A percentile compares a stretch with the other conserved stretches of the same genome.
phyloP scores from a whole-genome alignment of 2,329 filamentous ascomycete genomes.

The Exophiala sp. region DNA sequence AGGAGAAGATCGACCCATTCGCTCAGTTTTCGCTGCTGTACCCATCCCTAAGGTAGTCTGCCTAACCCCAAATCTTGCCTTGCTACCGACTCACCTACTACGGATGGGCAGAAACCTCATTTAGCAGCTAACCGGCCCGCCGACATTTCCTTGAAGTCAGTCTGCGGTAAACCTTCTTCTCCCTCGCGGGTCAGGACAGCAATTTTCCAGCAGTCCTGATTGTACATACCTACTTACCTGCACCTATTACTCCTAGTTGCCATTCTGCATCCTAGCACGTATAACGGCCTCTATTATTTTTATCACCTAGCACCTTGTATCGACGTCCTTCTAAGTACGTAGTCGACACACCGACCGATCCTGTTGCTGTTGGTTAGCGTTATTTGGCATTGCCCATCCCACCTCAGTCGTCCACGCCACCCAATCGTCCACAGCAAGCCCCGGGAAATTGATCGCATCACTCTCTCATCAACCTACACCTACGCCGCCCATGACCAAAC shows the following conservation, averaged over 20 bases:
- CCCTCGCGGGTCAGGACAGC: constrained; percentile 1
- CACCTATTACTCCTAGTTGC: background rate
- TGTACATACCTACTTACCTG: no score
- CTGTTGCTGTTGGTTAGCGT: constrained; percentile 8
- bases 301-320: background rate
- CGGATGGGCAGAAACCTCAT: background rate
- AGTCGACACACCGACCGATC: background rate
- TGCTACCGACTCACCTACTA: background rate
- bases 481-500: background rate
- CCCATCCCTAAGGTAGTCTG: background rate
- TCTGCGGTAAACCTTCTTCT: background rate
- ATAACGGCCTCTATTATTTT: background rate
- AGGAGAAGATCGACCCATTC: background rate
- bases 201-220: constrained; percentile 3
- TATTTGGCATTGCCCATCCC: constrained; percentile 11
- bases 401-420: constrained; percentile 1
- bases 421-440: constrained; percentile 4
- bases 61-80: background rate
- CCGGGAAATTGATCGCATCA: constrained; percentile 17
- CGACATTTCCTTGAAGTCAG: background rate
- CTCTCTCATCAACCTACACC: background rate
- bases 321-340: background rate
- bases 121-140: background rate
- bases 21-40: background rate
- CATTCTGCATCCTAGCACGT: background rate